These are phyloP conservation scores for Stentor coeruleus DNA, from an alignment of 73 alveolate species.

Conservation along the genomic window DNA sequence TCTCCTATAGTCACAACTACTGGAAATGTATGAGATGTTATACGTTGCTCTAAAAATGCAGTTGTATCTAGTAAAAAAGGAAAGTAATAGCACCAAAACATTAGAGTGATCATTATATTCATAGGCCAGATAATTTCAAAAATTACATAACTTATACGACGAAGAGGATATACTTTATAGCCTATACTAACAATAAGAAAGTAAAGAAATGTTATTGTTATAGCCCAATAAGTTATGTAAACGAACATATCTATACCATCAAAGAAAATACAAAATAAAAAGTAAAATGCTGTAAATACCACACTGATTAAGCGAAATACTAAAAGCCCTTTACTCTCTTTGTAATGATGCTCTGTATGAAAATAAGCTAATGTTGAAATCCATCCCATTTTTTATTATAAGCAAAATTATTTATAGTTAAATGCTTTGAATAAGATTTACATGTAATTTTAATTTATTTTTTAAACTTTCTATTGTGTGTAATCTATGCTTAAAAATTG, in stretches of 20 bases:
- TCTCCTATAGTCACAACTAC: neutral
- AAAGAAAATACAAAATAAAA: no score
- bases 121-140: neutral
- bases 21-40: neutral
- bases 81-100: neutral
- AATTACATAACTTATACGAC: neutral
- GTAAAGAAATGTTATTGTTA: neutral
- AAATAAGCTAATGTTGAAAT: no score
- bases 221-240: neutral
- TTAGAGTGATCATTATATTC: neutral
- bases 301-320: neutral
- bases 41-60: neutral
- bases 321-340: neutral
- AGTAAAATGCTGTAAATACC: neutral
- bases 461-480: no score
- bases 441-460: no score
- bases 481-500: no score
- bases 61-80: no score
- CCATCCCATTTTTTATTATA: no score
- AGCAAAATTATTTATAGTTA: no score
- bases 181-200: neutral
- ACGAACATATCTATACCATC: neutral
- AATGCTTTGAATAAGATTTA: no score
- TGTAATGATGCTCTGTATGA: neutral
- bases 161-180: neutral